Conservation (phyloP, 176 grass and related monocot species). For the Carex kokanica region DNA sequence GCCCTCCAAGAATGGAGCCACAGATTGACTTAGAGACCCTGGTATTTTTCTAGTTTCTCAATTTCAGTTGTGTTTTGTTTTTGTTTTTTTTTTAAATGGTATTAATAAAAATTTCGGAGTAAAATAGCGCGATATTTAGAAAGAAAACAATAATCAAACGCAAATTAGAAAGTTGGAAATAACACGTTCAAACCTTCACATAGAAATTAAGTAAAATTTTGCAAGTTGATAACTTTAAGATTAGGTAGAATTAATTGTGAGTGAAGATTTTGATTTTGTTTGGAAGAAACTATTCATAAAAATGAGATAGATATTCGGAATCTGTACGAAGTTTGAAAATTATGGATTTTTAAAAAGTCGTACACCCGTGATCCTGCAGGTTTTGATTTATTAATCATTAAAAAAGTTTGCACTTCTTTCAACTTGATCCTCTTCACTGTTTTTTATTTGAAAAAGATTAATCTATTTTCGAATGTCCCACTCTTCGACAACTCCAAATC, state of each 20-base stretch:
- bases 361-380: conserved; percentile 3
- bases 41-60: too few species aligned
- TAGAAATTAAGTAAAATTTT: background rate
- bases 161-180: too few species aligned
- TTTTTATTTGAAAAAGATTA: background rate
- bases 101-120: too few species aligned
- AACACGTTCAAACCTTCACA: too few species aligned
- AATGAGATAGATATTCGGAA: background rate
- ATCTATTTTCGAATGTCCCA: background rate
- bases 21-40: too few species aligned
- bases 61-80: too few species aligned
- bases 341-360: background rate
- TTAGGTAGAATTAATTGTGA: background rate
- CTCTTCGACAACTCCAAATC: background rate
- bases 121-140: too few species aligned
- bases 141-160: too few species aligned
- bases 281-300: background rate
- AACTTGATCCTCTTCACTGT: background rate
- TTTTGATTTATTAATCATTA: background rate
- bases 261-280: background rate
- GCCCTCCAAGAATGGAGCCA: too few species aligned
- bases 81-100: too few species aligned
- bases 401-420: background rate
- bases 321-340: background rate
- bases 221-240: background rate